Evolutionary conservation across 2,329 filamentous ascomycete species (phyloP).

Genomic region (Pseudogymnoascus pannorum): DNA sequence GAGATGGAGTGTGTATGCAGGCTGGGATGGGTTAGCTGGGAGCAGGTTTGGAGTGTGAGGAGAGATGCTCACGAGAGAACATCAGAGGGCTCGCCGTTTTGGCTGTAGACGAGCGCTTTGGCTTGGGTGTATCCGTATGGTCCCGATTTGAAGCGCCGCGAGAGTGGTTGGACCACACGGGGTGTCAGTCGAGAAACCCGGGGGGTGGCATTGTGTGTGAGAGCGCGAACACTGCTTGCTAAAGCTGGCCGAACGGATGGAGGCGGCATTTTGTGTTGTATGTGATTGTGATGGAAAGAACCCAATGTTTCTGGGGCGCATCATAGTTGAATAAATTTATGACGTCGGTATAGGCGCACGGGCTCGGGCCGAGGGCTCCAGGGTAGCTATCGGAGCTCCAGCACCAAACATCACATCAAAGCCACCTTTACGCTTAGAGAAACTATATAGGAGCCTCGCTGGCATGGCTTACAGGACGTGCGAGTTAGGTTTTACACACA

Average conservation of each 20-base stretch:
- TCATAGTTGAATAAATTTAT: not conserved
- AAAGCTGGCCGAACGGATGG: not conserved
- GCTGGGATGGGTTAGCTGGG: constrained; percentile 29
- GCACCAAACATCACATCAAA: not conserved
- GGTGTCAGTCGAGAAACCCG: not conserved
- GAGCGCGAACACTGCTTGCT: not conserved
- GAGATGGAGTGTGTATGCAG: constrained; percentile 72
- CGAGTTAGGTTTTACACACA: not conserved
- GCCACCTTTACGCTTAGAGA: not conserved
- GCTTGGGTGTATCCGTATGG: constrained; percentile 77
- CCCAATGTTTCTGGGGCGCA: not conserved
- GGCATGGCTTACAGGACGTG: not conserved
- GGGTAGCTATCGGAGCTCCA: not conserved
- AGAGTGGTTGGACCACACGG: constrained; percentile 11
- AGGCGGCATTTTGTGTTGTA: not conserved
- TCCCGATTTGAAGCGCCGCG: constrained; percentile 41
- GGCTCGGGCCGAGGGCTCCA: not conserved
- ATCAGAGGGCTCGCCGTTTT: constrained; percentile 67
- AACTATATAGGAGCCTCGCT: not conserved
- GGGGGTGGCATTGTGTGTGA: not conserved
- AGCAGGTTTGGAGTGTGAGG: not conserved
- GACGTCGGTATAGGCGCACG: not conserved
- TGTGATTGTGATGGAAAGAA: not conserved
- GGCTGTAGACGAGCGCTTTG: constrained; percentile 70
- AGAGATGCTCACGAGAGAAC: constrained; percentile 49